Percentiles rank a stretch among this genome's conserved stretches.
phyloP scores from a whole-genome alignment of 164 flowering plant genomes.

The Tetracentron sinense region DNA sequence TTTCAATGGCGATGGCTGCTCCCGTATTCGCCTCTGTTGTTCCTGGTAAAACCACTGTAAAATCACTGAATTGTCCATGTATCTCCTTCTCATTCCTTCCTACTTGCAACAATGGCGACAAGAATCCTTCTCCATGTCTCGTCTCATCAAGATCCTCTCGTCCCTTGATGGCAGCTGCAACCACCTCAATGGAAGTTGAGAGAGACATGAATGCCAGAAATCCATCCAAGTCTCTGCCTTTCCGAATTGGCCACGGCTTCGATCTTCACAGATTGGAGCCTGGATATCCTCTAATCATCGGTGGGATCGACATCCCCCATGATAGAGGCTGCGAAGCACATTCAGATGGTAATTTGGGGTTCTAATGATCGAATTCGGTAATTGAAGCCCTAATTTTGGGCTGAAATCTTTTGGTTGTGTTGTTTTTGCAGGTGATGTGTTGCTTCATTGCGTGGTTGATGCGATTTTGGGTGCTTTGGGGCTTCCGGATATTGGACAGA shows the following conservation, averaged over 20 bases:
- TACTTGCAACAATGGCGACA: not conserved
- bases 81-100: not conserved
- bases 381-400: too few species aligned
- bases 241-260: constrained; percentile 95
- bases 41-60: constrained; percentile 17
- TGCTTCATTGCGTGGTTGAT: constrained; percentile 97
- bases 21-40: constrained; percentile 9
- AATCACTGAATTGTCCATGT: not conserved
- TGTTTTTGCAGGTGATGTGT: constrained; percentile 74
- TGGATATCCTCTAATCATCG: constrained; percentile 90
- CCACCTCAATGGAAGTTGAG: constrained; percentile 33
- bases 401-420: constrained; percentile 11
- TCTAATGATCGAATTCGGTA: not conserved
- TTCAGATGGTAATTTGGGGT: constrained; percentile 65
- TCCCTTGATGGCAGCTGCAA: constrained; percentile 22
- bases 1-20: constrained; percentile 19
- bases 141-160: not conserved
- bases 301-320: constrained; percentile 85
- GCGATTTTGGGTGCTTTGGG: constrained; percentile 98
- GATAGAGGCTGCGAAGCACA: constrained; percentile 98
- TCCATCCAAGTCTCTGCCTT: constrained; percentile 55
- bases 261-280: constrained; percentile 95
- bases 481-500: constrained; percentile 97
- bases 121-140: not conserved
- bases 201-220: constrained; percentile 10